Evolutionary conservation across 2,329 filamentous ascomycete species (phyloP).

Genomic region (Aspergillus sp.): DNA sequence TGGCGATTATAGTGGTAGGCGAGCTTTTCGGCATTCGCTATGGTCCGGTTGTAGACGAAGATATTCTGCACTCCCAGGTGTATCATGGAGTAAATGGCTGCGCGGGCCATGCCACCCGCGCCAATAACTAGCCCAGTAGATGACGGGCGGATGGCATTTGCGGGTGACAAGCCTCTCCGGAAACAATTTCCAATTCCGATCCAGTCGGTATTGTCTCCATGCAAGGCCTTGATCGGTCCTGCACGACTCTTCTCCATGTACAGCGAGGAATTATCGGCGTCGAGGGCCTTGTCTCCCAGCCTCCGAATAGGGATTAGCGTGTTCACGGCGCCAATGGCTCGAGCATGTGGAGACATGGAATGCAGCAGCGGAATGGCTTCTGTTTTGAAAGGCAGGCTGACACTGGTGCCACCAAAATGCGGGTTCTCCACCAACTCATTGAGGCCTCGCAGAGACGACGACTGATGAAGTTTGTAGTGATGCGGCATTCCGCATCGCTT

Average conservation of each 20-base stretch:
- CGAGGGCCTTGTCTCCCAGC: conserved; percentile 55
- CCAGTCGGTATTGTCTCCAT: conserved; percentile 82
- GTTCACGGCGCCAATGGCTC: conserved; percentile 74
- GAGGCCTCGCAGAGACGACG: conserved; percentile 63
- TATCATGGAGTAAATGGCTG: conserved; percentile 44
- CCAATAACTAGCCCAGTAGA: conserved; percentile 63
- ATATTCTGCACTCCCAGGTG: conserved; percentile 42
- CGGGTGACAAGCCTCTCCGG: conserved; percentile 70
- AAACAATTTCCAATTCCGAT: conserved; percentile 75
- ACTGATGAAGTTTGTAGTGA: conserved; percentile 65
- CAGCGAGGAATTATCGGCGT: conserved; percentile 58
- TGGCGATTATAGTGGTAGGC: conserved; percentile 41
- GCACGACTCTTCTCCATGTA: conserved; percentile 62
- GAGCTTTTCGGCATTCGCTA: conserved; percentile 37
- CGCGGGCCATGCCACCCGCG: conserved; percentile 54
- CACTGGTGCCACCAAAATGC: conserved; percentile 70
- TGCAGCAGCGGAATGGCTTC: conserved; percentile 67
- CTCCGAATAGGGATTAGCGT: conserved; percentile 71
- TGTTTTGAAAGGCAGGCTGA: conserved; percentile 74
- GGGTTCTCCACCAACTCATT: conserved; percentile 64
- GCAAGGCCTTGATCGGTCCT: conserved; percentile 68
- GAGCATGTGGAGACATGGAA: conserved; percentile 69
- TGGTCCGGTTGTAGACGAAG: conserved; percentile 41
- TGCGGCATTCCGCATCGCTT: conserved; percentile 68
- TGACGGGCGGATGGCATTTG: conserved; percentile 62